Evolutionary conservation across 768 basidiomycete species (phyloP), one percentile per base, ranked within the genome.

Genomic region (Boletus huronensis): DNA sequence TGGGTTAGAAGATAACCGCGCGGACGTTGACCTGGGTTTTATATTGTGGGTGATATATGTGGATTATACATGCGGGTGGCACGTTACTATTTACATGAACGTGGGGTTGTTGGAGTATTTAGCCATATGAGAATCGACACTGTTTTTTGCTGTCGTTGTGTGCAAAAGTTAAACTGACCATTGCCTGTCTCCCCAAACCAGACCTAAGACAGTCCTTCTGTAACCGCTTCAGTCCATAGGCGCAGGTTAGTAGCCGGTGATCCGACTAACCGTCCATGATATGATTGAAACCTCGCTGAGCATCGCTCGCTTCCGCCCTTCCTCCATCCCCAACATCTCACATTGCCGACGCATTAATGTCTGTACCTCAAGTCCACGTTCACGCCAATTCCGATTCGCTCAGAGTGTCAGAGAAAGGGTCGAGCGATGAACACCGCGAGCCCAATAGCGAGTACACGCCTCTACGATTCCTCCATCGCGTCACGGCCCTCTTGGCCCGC

Each of bases 401-500:
- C 28, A 26, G 21, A 2, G 28, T 11, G 23, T 21, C 34, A 2
- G 60, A 55, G n/a, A 62, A 64, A 25, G 47, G 45, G 1, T 3
- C n/a, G 8, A 16, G 11, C 5, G 36, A 39, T 1, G 45, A 50
- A 31, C 49, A 8, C 23, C 41, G 7, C 5, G 53, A 52, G 6
- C 39, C 39, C 10, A 47, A 52, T 2, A 23, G 17, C 21, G 3
- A 40, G 19, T 7, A 47, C 17, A 32, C 53, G 6, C 54, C 57
- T 19, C 35, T 58, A 6, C 53, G 53, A 26, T 63, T 57, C 32
- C 40, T 72, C 32, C 40, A 54, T 50, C 64, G 64, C 11, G 16
- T 64, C 23, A 70, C 72, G 3, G 45, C 53, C 19, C 50, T 74
- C 10, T 62, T 77, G 38, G 55, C 63, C 39, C 69, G 62, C 43